Percentiles rank a stretch among this genome's conserved stretches.
Evolutionary conservation across 257 asterid species (phyloP).

Genomic region (Solanum medicagineum): DNA sequence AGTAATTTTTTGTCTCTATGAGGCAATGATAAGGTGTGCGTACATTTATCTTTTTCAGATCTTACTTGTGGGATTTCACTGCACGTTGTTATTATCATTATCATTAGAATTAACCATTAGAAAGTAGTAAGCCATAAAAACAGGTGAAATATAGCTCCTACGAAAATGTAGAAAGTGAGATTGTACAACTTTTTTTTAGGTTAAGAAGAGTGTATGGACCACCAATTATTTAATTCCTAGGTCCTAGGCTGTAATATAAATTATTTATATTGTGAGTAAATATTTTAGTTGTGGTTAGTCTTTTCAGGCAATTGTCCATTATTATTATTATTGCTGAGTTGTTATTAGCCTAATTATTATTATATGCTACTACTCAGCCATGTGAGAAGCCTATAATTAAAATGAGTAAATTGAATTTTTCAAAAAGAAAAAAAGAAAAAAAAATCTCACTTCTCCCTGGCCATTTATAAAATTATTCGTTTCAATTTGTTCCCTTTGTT

Average conservation of each 20-base stretch:
- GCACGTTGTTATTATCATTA: neutral
- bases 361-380: neutral
- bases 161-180: neutral
- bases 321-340: neutral
- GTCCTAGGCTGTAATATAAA: neutral
- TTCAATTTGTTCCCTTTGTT: too few relatives aligned
- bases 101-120: neutral
- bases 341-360: neutral
- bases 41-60: too few relatives aligned
- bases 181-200: neutral
- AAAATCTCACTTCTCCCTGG: neutral
- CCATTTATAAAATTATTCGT: neutral
- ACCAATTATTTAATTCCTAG: neutral
- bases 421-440: neutral
- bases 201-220: neutral
- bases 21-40: fast-evolving
- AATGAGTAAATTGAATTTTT: neutral
- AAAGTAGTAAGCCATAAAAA: neutral
- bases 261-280: neutral
- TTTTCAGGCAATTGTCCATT: neutral
- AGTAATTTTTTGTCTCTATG: neutral
- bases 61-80: too few relatives aligned
- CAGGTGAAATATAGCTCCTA: neutral
- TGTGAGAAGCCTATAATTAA: neutral
- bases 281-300: too few relatives aligned